phyloP scores from a whole-genome alignment of 148 eudicot genomes.

The Drosera capensis region DNA sequence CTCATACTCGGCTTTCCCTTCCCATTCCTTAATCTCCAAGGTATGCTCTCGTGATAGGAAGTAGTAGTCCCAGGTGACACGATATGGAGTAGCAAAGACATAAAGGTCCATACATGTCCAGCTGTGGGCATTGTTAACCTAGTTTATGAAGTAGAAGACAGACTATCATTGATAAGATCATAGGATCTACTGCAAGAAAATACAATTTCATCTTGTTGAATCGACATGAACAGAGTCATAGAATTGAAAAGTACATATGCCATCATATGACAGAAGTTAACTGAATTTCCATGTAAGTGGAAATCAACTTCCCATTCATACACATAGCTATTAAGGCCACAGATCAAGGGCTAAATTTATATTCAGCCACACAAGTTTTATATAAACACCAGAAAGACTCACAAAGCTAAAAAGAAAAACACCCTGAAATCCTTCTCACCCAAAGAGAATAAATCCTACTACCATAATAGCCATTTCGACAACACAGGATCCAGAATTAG shows the following conservation, averaged over 20 bases:
- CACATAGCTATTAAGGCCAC: too few relatives aligned
- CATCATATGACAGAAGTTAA: neutral
- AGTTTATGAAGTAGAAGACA: slow-evolving; percentile 9
- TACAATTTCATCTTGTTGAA: neutral
- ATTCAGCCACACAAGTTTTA: too few relatives aligned
- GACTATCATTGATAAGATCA: slow-evolving; percentile 1
- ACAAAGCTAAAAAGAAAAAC: too few relatives aligned
- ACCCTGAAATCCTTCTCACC: too few relatives aligned
- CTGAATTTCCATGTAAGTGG: too few relatives aligned
- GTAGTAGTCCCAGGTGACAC: slow-evolving; percentile 92
- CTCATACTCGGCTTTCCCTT: slow-evolving; percentile 71
- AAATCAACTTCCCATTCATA: too few relatives aligned
- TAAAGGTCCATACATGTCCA: slow-evolving; percentile 97
- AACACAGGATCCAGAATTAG: too few relatives aligned
- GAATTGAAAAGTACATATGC: neutral
- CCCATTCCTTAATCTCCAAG: slow-evolving; percentile 73
- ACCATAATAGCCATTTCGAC: too few relatives aligned
- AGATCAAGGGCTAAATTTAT: too few relatives aligned
- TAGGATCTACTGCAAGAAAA: neutral
- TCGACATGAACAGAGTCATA: neutral
- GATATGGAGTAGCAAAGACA: slow-evolving; percentile 89
- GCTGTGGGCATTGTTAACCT: slow-evolving; percentile 80
- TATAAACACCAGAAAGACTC: too few relatives aligned
- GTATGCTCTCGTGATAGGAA: slow-evolving; percentile 69
- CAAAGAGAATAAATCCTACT: too few relatives aligned